Conservation (phyloP, 768 basidiomycete species). For the Tephrocybe sp. region DNA sequence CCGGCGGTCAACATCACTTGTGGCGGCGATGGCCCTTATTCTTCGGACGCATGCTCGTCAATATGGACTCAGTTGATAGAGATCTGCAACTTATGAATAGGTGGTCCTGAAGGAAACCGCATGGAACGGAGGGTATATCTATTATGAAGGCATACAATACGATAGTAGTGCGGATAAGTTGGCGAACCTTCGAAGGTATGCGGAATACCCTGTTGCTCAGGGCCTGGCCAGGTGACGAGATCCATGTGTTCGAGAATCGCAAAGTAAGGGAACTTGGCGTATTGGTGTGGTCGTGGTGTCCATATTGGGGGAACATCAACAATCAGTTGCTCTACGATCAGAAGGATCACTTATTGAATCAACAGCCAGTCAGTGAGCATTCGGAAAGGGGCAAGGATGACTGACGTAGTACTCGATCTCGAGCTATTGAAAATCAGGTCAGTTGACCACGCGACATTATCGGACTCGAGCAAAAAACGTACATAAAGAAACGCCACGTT, state of each 20-base stretch:
- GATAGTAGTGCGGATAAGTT: neutral
- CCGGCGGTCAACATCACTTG: too few relatives aligned
- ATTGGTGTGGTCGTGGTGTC: conserved; percentile 1
- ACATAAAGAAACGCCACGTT: conserved; percentile 91
- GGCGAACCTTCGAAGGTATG: conserved; percentile 2
- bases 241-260: conserved; percentile 11
- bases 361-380: neutral
- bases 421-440: conserved; percentile 48
- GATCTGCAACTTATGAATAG: neutral
- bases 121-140: neutral
- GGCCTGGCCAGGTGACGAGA: conserved; percentile 2
- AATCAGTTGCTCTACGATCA: conserved; percentile 9
- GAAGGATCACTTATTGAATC: conserved; percentile 17
- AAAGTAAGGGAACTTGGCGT: conserved; percentile 1
- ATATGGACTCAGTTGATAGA: neutral
- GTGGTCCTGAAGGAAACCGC: neutral
- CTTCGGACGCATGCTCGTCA: neutral
- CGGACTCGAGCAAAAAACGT: conserved; percentile 36
- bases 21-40: neutral
- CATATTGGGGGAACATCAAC: too few relatives aligned
- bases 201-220: neutral
- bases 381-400: conserved; percentile 18
- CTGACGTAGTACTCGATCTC: conserved; percentile 95
- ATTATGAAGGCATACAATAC: neutral
- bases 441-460: conserved; percentile 12